Evolutionary conservation across 441 rosid genomes (phyloP).

Genomic region (Euphorbia schlechtendalii): DNA sequence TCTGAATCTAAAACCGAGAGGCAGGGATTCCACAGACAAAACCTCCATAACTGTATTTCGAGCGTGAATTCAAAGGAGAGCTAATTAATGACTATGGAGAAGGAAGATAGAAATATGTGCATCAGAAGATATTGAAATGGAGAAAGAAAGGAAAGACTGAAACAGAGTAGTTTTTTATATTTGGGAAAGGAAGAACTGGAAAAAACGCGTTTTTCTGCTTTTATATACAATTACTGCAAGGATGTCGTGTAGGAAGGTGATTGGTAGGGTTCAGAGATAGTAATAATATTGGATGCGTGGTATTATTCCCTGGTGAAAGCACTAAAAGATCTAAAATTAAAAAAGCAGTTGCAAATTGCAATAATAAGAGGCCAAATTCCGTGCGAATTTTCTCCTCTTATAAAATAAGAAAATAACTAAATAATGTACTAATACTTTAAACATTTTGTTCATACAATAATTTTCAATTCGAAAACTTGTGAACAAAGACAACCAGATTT

Average conservation of each 20-base stretch:
- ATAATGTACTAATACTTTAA: too few relatives aligned
- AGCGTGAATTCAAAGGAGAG: neutral
- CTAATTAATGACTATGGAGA: neutral
- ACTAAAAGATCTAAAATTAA: neutral
- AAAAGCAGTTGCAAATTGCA: neutral
- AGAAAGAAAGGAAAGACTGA: too few relatives aligned
- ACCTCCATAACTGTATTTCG: conserved; percentile 16
- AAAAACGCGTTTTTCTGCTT: neutral
- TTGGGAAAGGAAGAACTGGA: neutral
- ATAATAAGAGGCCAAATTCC: neutral
- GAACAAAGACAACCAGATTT: too few relatives aligned
- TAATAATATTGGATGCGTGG: neutral
- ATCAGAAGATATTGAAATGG: neutral
- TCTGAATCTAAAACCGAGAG: conserved; percentile 74
- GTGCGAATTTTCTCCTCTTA: neutral
- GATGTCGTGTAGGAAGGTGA: neutral
- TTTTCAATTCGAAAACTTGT: too few relatives aligned
- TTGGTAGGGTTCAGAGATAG: neutral
- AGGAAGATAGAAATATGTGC: neutral
- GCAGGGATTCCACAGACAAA: conserved; percentile 47
- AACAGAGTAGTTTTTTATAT: too few relatives aligned
- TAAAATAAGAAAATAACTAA: too few relatives aligned
- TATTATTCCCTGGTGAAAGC: neutral
- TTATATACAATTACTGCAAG: neutral
- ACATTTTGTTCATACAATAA: too few relatives aligned